Evolutionary conservation across 2,329 filamentous ascomycete genomes (phyloP), one percentile per base, ranked within the genome.

Genomic region (Monilinia laxa): DNA sequence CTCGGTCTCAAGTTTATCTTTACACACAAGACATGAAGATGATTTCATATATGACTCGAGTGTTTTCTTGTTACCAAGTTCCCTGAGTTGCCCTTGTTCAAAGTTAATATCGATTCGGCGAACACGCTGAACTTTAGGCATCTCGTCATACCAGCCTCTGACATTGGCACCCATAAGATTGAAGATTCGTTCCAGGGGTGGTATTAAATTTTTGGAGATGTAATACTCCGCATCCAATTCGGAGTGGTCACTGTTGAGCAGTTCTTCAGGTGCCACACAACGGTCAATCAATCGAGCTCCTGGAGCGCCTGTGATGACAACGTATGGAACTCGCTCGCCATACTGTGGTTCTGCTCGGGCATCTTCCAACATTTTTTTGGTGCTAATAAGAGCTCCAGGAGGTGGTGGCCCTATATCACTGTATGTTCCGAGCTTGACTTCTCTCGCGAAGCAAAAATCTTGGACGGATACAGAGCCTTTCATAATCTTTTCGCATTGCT

Each of bases 151-250:
- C 95, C 95, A 99, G 68, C 87, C 85, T 23, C 91, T 82, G 0
- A 98, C 91, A 76, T 95, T 96, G 42, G 93, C 95, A 9, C 95
- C 95, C 2, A 98, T 91, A 3, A 99, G 88, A 74, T 95, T 97
- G 81, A 99, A 97, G 71, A 99, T 97, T 38, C 95, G 89, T 78
- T 98, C 94, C 0, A 99, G 84, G 0, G 95, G 95, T 7, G 95
- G 95, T 60, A 99, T 96, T 11, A 99, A 76, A 76, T 97, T 98
- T 80, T 97, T 98, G 23, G 85, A 87, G 74, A 99, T 98, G 80
- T 99, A 99, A 79, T 99, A 99, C 72, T 97, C 93, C 0, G 93
- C 89, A 75, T 99, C 95, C 23, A 99, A 84, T 72, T 92, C 88
- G 62, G 90, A 85, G 73, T 94, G 86, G 28, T 91, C 87, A 71